Conservation (phyloP, 148 eudicot species). For the Polygonum maritimum region DNA sequence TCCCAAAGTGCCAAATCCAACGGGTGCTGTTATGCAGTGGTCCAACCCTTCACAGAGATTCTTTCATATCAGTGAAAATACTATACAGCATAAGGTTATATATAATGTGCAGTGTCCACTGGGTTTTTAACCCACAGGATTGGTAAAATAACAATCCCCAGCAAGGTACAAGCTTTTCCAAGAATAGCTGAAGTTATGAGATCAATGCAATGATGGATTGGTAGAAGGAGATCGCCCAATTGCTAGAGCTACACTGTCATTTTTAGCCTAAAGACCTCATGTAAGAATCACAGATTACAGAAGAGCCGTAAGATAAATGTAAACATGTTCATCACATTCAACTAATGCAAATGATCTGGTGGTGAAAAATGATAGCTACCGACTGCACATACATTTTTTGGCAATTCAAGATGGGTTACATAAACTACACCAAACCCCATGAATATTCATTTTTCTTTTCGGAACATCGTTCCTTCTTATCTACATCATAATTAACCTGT, state of each 20-base stretch:
- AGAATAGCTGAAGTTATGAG: too few relatives aligned
- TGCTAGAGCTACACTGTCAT: background rate
- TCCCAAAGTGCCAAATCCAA: constrained; percentile 24
- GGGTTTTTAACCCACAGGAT: background rate
- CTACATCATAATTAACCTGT: background rate
- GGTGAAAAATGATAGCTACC: background rate
- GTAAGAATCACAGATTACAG: background rate
- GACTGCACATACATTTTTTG: background rate
- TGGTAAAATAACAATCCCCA: background rate
- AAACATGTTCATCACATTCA: background rate
- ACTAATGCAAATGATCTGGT: background rate
- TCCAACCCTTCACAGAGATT: constrained; percentile 43
- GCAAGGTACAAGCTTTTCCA: background rate
- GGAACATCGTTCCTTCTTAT: background rate
- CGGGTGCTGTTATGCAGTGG: constrained; percentile 56
- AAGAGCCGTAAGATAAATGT: background rate
- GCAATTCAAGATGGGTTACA: background rate
- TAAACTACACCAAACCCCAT: background rate
- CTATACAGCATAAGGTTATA: background rate
- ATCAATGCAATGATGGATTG: background rate
- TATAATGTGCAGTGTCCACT: background rate
- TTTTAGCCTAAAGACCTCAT: background rate
- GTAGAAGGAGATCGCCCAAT: background rate
- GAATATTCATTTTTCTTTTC: background rate
- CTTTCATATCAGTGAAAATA: constrained; percentile 13